These are phyloP conservation scores for Magnolia changhungtana DNA, from an alignment of 164 flowering plant genomes.

Conservation along the genomic window DNA sequence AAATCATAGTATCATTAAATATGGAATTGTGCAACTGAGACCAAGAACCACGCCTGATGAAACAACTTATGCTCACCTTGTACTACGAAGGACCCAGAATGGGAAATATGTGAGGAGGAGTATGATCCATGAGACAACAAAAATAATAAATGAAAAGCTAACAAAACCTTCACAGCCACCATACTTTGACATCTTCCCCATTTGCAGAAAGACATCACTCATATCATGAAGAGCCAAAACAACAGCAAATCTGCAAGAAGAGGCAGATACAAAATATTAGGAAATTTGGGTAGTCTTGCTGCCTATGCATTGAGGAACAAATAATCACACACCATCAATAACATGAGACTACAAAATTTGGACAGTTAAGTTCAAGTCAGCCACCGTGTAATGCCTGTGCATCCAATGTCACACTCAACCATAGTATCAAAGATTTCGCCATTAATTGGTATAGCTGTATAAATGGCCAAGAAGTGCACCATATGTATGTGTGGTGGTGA, in stretches of 20 bases:
- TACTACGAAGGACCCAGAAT: slow-evolving; percentile 84
- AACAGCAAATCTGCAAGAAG: slow-evolving; percentile 66
- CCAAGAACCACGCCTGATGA: neutral
- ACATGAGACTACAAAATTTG: too few relatives aligned
- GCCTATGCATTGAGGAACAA: too few relatives aligned
- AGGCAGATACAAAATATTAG: neutral
- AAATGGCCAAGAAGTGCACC: too few relatives aligned
- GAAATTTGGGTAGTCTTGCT: too few relatives aligned
- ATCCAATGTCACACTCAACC: too few relatives aligned
- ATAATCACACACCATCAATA: too few relatives aligned
- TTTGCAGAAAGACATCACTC: slow-evolving; percentile 84
- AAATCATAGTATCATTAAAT: neutral
- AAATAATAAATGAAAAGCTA: slow-evolving; percentile 63
- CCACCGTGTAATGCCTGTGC: too few relatives aligned
- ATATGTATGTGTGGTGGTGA: too few relatives aligned
- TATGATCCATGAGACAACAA: slow-evolving; percentile 71
- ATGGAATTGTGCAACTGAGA: neutral
- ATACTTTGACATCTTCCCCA: slow-evolving; percentile 93
- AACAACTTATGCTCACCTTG: slow-evolving; percentile 48
- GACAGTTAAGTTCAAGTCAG: too few relatives aligned
- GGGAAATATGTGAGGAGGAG: slow-evolving; percentile 85
- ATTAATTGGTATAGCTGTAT: too few relatives aligned
- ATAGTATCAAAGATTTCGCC: too few relatives aligned
- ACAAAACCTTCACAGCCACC: slow-evolving; percentile 70
- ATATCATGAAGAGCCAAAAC: slow-evolving; percentile 97